Evolutionary conservation across 306 rosid species (phyloP), one percentile per base, ranked within the genome.

Genomic region (Citrullus mucosospermus): DNA sequence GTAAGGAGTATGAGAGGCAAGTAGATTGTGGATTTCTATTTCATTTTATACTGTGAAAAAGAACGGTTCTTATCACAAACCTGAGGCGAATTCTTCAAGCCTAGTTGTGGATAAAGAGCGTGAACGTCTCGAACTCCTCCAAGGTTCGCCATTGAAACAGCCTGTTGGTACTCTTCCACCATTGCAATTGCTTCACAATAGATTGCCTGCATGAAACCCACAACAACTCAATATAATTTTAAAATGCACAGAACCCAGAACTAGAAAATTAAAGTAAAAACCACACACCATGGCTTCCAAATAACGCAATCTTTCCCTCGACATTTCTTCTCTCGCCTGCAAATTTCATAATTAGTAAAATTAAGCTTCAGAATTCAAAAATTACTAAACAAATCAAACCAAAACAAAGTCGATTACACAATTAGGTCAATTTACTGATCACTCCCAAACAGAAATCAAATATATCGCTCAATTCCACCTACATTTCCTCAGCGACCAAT

Each of bases 271-370:
- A 55, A 44, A 41, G 9, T 11, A 34, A 70, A 56, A 46, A 13
- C 25, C 34, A 55, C 30, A 65, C 48, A 92, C 99, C 97, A 87
- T 89, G 72, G 96, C 88, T 90, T 95, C 97, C 84, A 92, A 78
- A 82, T 92, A 92, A 18, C 96, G 92, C 71, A 85, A 85, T 81
- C 97, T 87, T 81, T 95, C 97, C 88, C 92, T 81, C 78, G 89
- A 89, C 99, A 95, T 95, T 89, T 91, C 99, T 90, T 92, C 97
- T 85, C 97, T 91, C 17, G 96, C 99, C 98, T 95, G 88, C 82
- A 87, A 68, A 14, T 36, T 65, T n/a, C 72, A 67, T 81, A 77
- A 80, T 82, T 56, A 80, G 43, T 36, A 2, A 28, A 53, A 48
- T 10, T n/a, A 50, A 68, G 0, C 77, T 77, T 80, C 82, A 32